A percentile compares a stretch with the other conserved stretches of the same genome.
Evolutionary conservation across 805 yeast genomes (phyloP).

Genomic region (Groenewaldozyma tartarivorans): DNA sequence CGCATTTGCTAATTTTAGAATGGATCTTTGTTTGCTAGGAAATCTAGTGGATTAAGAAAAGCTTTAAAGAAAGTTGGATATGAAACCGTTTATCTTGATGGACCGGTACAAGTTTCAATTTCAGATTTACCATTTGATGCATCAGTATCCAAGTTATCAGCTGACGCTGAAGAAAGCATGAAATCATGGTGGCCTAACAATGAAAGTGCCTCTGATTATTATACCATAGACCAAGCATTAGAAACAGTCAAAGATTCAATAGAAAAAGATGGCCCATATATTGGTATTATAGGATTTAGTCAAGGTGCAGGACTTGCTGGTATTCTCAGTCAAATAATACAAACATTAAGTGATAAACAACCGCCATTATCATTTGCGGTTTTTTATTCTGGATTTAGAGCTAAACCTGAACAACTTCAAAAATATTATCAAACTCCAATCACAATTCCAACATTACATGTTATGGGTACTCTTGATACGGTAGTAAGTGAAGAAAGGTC

Average conservation of each 20-base stretch:
- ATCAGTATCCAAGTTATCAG: constrained; percentile 12
- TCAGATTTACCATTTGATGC: constrained; percentile 64
- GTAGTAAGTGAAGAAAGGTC: constrained; percentile 72
- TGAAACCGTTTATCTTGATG: constrained; percentile 70
- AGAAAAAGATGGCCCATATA: constrained; percentile 66
- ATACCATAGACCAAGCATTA: constrained; percentile 34
- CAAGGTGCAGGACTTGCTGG: constrained; percentile 92
- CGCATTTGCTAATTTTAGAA: constrained; percentile 37
- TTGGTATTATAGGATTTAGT: constrained; percentile 83
- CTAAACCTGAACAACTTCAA: constrained; percentile 21
- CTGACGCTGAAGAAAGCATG: constrained; percentile 38
- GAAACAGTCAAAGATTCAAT: constrained; percentile 46
- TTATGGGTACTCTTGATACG: constrained; percentile 80
- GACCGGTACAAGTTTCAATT: constrained; percentile 55
- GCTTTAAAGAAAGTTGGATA: constrained; percentile 54
- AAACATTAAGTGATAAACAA: constrained; percentile 43
- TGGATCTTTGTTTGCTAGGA: constrained; percentile 73
- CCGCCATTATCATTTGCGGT: constrained; percentile 59
- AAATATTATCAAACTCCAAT: constrained; percentile 26
- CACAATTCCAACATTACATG: constrained; percentile 48
- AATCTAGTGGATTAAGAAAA: constrained; percentile 83
- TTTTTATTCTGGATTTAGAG: constrained; percentile 55
- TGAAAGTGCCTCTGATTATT: constrained; percentile 25
- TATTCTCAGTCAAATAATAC: constrained; percentile 50
- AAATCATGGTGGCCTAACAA: constrained; percentile 66